phyloP scores from a whole-genome alignment of 2,329 filamentous ascomycete species.

The Escovopsis weberi region DNA sequence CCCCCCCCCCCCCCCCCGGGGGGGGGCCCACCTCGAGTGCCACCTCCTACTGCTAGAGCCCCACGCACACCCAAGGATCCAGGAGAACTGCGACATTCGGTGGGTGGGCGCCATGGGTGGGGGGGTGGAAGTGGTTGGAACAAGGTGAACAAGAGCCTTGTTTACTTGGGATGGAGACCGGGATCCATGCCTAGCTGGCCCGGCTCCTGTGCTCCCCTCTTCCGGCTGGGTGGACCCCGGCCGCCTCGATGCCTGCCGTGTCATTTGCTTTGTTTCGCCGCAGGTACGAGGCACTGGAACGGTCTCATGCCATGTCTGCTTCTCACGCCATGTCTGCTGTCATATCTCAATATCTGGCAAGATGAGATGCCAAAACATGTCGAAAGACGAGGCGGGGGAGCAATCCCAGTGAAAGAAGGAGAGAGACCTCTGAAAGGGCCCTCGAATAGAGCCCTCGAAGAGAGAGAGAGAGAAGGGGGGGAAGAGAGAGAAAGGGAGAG shows the following conservation, averaged over 20 bases:
- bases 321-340: not conserved
- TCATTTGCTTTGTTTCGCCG: slow-evolving; percentile 3
- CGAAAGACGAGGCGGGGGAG: not conserved
- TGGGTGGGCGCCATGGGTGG: too few relatives aligned
- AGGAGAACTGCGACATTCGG: slow-evolving; percentile 1
- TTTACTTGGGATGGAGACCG: not conserved
- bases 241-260: not conserved
- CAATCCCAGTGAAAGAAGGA: not conserved
- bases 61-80: not conserved
- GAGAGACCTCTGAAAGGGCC: too few relatives aligned
- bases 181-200: not conserved
- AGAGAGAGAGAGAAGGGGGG: not conserved
- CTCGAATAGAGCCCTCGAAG: too few relatives aligned
- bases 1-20: not conserved
- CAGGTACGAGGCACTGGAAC: slow-evolving; percentile 3
- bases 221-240: not conserved
- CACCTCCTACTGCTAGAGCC: too few relatives aligned
- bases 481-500: not conserved
- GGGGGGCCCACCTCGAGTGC: too few relatives aligned
- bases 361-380: not conserved
- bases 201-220: not conserved
- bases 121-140: not conserved
- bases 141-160: not conserved
- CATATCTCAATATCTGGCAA: not conserved
- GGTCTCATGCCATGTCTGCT: not conserved